Evolutionary conservation across 108 stramenopile species (phyloP), one percentile per base, ranked within the genome.

Genomic region (Skeletonema costatum): DNA sequence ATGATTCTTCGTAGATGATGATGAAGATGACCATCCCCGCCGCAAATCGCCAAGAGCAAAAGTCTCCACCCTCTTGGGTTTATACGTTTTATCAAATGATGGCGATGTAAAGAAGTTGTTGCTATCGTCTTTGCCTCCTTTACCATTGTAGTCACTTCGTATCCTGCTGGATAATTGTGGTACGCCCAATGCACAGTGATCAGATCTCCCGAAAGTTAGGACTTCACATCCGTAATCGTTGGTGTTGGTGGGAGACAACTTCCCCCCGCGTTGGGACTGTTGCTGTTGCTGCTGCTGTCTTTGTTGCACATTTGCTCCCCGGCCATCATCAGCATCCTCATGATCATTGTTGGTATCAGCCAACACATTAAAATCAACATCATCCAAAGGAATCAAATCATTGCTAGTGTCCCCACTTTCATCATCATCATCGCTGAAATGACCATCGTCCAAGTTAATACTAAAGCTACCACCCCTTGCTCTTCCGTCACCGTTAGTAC

Each of bases 101-200:
- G 65, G 21, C 7, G 44, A 36, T 56, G 64, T 44, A 31, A 10
- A n/a, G 2, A 51, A 51, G 16, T 62, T 48, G n/a, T 60, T n/a
- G n/a, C 9, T 44, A 17, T 41, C 19, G 41, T 53, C 50, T 63
- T 70, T 70, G 35, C 46, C 48, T 14, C 65, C 59, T n/a, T 61
- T 60, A n/a, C 61, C 65, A n/a, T 32, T 19, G 50, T 66, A 60
- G 11, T 31, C 75, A 17, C 46, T 35, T 14, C 64, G 59, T 21
- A 60, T 35, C 16, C 64, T 35, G 21, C 82, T 36, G 29, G 53
- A 30, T 69, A 78, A 78, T 38, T 78, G 77, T 1, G 80, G 74
- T 21, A 90, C 89, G 11, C 94, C 94, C 48, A 93, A 42, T 5
- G 92, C 94, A 62, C 81, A 86, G 46, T 91, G 89, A 71, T 95